Conservation (phyloP, 306 rosid genomes). For the barrel medic (Medicago truncatula) region MtrunA17r5.0-ANR NC_053045.1:3922001-3922500, state of each 20-base stretch:
- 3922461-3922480: no score
- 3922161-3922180: conserved; percentile 93
- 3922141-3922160: conserved; percentile 66
- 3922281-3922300: conserved; percentile 13
- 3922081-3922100: conserved; percentile 50
- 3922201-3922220: conserved; percentile 65
- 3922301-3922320: not conserved
- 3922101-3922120: conserved; percentile 35
- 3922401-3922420: no score
- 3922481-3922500: no score
- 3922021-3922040: conserved; percentile 83
- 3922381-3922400: no score
- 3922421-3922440: no score
- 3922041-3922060: conserved; percentile 92
- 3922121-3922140: conserved; percentile 4
- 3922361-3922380: not conserved
- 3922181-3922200: conserved; percentile 93
- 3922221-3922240: conserved; percentile 69
- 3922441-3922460: no score
- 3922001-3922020: conserved; percentile 95
- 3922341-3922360: conserved; percentile 11
- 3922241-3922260: conserved; percentile 49
- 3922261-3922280: conserved; percentile 33
- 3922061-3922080: conserved; percentile 95
- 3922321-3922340: not conserved